Evolutionary conservation across 306 rosid species (phyloP), one percentile per base, ranked within the genome.

Genomic region (Ormosia semicastrata): DNA sequence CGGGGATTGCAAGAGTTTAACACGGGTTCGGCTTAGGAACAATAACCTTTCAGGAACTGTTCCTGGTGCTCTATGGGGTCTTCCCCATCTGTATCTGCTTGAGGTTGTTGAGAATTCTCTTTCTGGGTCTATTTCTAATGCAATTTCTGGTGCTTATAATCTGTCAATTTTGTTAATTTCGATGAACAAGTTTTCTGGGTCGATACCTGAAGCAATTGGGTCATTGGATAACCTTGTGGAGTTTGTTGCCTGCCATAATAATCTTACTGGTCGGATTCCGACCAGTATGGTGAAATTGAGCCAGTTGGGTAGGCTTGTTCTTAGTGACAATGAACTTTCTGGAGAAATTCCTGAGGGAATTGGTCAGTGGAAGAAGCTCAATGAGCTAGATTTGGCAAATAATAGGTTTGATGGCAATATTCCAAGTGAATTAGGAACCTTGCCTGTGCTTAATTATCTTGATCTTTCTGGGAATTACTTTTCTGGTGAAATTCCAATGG

Each of bases 371-470:
- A 74, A 77, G 81, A 84, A 83, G 88, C 92, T 93, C 62, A 88
- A 87, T 64, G 94, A 91, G 76, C 90, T 93, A 58, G 89, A 83
- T 83, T 86, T 93, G 83, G 94, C 92, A 0, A 86, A 87, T 85
- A 93, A 93, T 64, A 78, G 43, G 81, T 39, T 93, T 9, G 44
- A 44, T 73, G 95, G 97, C 2, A 76, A 71, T 18, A 81, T 93
- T 59, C 95, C 94, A 8, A 81, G 65, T 68, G 90, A 91, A 80
- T 82, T 93, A 52, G 94, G 91, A 49, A 75, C 80, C 77, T 86
- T 91, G 77, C 89, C 90, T 0, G 92, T 53, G 54, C 97, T 93
- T 70, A 93, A 89, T 84, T 93, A 87, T 87, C 95, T 93, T 54
- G 97, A 93, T 88, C 95, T 93, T 75, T 89, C 95, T 17, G 70